Conservation (phyloP, 768 basidiomycete genomes). For the Trametes gibbosa region DNA sequence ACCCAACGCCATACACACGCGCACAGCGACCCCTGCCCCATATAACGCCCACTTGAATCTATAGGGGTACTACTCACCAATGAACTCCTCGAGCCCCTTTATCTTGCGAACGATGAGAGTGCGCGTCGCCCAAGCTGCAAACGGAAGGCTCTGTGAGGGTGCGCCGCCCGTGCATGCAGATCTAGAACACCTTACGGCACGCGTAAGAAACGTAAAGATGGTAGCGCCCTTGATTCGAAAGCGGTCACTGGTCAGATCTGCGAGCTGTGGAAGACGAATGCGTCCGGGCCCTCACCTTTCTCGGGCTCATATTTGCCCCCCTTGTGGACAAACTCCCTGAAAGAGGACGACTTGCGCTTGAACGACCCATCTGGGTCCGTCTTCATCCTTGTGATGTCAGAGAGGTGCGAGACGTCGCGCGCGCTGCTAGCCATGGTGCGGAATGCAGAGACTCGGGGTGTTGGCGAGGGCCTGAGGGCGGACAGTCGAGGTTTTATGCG, state of each 20-base stretch:
- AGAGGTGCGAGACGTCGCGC: constrained; percentile 35
- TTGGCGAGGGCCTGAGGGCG: neutral
- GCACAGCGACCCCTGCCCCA: no score
- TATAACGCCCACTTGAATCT: no score
- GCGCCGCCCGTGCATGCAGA: neutral
- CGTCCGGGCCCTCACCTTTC: constrained; percentile 46
- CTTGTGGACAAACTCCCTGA: constrained; percentile 53
- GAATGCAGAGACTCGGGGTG: neutral
- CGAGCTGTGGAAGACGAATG: neutral
- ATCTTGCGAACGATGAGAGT: constrained; percentile 85
- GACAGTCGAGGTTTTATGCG: no score
- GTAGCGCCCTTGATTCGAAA: constrained; percentile 62
- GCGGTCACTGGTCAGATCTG: neutral
- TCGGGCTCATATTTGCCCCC: constrained; percentile 71
- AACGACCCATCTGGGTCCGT: constrained; percentile 63
- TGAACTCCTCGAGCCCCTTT: constrained; percentile 85
- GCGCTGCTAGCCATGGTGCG: no score
- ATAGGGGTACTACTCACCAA: constrained; percentile 76
- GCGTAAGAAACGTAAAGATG: constrained; percentile 87
- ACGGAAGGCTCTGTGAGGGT: neutral
- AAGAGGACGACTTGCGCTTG: constrained; percentile 51
- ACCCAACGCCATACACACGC: neutral
- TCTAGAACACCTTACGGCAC: constrained; percentile 57
- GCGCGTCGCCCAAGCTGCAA: constrained; percentile 87
- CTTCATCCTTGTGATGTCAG: constrained; percentile 56